Evolutionary conservation across 1,139 yeast genomes (phyloP).

Genomic region (Candida freyschussii): DNA sequence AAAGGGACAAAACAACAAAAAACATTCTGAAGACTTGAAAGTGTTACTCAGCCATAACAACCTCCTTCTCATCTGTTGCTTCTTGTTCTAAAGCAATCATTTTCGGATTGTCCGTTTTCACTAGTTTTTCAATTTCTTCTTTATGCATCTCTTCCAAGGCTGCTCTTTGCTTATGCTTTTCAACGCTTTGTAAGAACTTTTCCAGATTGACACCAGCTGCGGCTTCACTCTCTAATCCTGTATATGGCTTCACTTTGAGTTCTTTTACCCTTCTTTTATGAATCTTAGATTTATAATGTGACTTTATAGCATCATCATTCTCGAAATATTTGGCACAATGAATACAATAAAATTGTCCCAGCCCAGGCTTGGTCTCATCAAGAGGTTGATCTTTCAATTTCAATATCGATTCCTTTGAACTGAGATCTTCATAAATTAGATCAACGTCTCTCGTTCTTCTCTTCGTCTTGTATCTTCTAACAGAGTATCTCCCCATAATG

Average conservation of each 20-base stretch:
- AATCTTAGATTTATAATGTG: conserved; percentile 69
- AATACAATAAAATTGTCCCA: conserved; percentile 91
- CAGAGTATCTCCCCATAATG: conserved; percentile 82
- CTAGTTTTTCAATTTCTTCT: conserved; percentile 21
- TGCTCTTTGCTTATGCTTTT: conserved; percentile 32
- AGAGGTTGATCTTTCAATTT: conserved; percentile 72
- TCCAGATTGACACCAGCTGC: conserved; percentile 76
- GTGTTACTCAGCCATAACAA: conserved; percentile 19
- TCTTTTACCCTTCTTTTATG: conserved; percentile 85
- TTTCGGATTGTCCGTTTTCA: conserved; percentile 24
- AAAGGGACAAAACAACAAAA: not conserved
- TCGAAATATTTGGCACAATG: conserved; percentile 94
- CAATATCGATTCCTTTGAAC: conserved; percentile 56
- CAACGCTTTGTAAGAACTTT: conserved; percentile 60
- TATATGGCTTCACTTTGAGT: conserved; percentile 73
- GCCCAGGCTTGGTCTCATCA: conserved; percentile 88
- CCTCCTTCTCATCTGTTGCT: conserved; percentile 32
- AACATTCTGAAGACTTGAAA: not conserved
- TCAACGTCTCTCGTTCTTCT: conserved; percentile 85
- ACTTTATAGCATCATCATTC: conserved; percentile 63
- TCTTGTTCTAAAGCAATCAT: conserved; percentile 15
- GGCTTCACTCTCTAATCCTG: conserved; percentile 84
- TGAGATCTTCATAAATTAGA: conserved; percentile 71
- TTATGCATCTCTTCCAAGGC: conserved; percentile 19
- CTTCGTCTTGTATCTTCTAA: conserved; percentile 70